A percentile compares a stretch with the other conserved stretches of the same genome.
Evolutionary conservation across 2,329 filamentous ascomycete species (phyloP).

Genomic region (Beauveria brongniartii): DNA sequence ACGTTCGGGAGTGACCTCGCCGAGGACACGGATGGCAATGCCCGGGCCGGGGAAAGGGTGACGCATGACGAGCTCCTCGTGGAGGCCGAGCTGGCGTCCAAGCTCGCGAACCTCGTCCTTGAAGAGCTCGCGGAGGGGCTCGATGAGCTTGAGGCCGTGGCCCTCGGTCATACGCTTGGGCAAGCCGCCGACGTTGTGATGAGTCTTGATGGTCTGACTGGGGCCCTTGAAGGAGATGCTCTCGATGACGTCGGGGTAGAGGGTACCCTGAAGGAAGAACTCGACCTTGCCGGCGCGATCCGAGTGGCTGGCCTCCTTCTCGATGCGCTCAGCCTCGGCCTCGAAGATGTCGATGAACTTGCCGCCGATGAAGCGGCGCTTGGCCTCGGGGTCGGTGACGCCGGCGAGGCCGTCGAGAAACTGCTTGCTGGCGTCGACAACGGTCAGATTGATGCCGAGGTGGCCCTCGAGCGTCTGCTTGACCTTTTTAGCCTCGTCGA

Average conservation of each 20-base stretch:
- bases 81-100: constrained; percentile 24
- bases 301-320: constrained; percentile 59
- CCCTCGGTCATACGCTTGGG: constrained; percentile 46
- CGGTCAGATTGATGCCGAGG: constrained; percentile 82
- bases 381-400: constrained; percentile 71
- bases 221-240: constrained; percentile 32
- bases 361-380: constrained; percentile 83
- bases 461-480: constrained; percentile 70
- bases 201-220: constrained; percentile 43
- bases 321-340: constrained; percentile 61
- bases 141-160: constrained; percentile 55
- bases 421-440: constrained; percentile 68
- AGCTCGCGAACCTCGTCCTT: constrained; percentile 60
- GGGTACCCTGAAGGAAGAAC: constrained; percentile 81
- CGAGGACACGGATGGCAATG: constrained; percentile 72
- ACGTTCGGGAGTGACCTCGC: constrained; percentile 72
- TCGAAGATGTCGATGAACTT: constrained; percentile 65
- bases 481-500: constrained; percentile 77
- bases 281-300: constrained; percentile 65
- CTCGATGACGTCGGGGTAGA: constrained; percentile 51
- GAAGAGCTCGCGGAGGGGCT: constrained; percentile 73
- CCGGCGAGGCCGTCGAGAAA: constrained; percentile 75
- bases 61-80: constrained; percentile 24
- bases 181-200: constrained; percentile 64
- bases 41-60: constrained; percentile 34